These are phyloP conservation scores for Colletotrichum incanum DNA, from an alignment of 2,329 filamentous ascomycete genomes.

Conservation along the genomic window DNA sequence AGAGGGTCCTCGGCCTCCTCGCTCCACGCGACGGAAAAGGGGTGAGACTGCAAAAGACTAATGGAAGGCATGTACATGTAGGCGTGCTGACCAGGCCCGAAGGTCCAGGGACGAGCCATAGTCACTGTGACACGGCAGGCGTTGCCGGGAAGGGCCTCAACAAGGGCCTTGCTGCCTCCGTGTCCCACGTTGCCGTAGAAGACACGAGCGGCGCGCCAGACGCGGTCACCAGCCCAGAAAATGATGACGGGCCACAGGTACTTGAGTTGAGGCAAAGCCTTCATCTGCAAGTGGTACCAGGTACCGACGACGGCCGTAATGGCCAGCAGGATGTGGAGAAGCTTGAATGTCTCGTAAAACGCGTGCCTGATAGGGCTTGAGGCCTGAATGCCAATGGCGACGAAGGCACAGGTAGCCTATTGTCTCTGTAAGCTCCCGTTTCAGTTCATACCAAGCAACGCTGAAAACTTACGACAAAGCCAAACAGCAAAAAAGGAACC, in stretches of 20 bases:
- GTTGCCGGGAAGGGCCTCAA: slow-evolving; percentile 84
- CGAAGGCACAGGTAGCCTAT: slow-evolving; percentile 72
- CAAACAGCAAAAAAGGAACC: slow-evolving; percentile 69
- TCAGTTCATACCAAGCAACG: neutral
- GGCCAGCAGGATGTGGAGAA: slow-evolving; percentile 78
- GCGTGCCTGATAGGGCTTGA: slow-evolving; percentile 81
- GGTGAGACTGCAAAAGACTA: slow-evolving; percentile 82
- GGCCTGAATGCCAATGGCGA: slow-evolving; percentile 77
- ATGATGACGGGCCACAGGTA: slow-evolving; percentile 74
- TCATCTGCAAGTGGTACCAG: slow-evolving; percentile 76
- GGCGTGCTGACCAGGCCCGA: slow-evolving; percentile 82
- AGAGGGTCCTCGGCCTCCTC: slow-evolving; percentile 72
- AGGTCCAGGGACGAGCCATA: slow-evolving; percentile 83
- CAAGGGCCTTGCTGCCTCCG: slow-evolving; percentile 77
- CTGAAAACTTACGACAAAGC: slow-evolving; percentile 72
- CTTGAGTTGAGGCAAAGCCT: slow-evolving; percentile 68
- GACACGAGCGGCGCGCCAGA: slow-evolving; percentile 71
- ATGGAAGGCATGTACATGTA: slow-evolving; percentile 84
- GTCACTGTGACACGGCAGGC: slow-evolving; percentile 81
- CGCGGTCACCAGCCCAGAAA: slow-evolving; percentile 79
- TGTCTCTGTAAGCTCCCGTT: slow-evolving; percentile 41
- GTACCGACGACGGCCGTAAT: slow-evolving; percentile 73
- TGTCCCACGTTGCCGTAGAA: slow-evolving; percentile 77
- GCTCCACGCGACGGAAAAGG: slow-evolving; percentile 85
- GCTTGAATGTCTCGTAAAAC: slow-evolving; percentile 85